Evolutionary conservation across 116 monocot species (phyloP).

Genomic region (Papilionanthe hybrid): DNA sequence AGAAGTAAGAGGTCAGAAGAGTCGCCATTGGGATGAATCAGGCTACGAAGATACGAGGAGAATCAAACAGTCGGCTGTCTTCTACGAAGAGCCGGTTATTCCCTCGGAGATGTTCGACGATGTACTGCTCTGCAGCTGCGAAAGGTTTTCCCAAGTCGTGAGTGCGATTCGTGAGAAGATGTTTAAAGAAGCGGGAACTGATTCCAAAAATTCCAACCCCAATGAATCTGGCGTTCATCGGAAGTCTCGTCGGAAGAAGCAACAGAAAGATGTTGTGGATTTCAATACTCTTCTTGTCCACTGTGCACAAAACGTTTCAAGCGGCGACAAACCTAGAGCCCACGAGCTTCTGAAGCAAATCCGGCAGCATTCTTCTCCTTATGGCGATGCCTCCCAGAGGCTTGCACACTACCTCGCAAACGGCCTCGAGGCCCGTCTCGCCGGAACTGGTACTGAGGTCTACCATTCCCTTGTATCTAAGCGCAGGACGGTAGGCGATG

Average conservation of each 20-base stretch:
- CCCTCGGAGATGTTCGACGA: slow-evolving; percentile 19
- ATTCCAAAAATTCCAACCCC: slow-evolving; percentile 1
- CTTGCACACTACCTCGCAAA: slow-evolving; percentile 41
- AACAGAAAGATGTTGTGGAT: slow-evolving; percentile 25
- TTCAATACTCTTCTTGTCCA: slow-evolving; percentile 29
- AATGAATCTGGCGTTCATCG: background rate
- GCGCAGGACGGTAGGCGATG: slow-evolving; percentile 10
- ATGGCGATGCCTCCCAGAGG: slow-evolving; percentile 34
- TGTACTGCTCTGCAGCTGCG: slow-evolving; percentile 24
- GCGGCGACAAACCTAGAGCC: slow-evolving; percentile 18
- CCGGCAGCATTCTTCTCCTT: slow-evolving; percentile 22
- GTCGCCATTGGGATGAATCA: slow-evolving; percentile 18
- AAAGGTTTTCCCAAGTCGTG: slow-evolving; percentile 19
- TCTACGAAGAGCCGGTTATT: slow-evolving; percentile 3
- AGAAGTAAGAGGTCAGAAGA: slow-evolving; percentile 14
- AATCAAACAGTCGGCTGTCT: slow-evolving; percentile 12
- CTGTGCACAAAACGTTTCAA: slow-evolving; percentile 29
- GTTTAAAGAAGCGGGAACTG: background rate
- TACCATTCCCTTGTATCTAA: slow-evolving; percentile 14
- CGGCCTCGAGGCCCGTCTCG: slow-evolving; percentile 35
- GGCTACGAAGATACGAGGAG: slow-evolving; percentile 25
- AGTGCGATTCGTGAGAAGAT: slow-evolving; percentile 19
- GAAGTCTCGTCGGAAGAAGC: slow-evolving; percentile 18
- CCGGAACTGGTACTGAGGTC: slow-evolving; percentile 35
- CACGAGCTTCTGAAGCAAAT: slow-evolving; percentile 31